Conservation (phyloP, 2,329 filamentous ascomycete species). For the Venturiaceae sp. region DNA sequence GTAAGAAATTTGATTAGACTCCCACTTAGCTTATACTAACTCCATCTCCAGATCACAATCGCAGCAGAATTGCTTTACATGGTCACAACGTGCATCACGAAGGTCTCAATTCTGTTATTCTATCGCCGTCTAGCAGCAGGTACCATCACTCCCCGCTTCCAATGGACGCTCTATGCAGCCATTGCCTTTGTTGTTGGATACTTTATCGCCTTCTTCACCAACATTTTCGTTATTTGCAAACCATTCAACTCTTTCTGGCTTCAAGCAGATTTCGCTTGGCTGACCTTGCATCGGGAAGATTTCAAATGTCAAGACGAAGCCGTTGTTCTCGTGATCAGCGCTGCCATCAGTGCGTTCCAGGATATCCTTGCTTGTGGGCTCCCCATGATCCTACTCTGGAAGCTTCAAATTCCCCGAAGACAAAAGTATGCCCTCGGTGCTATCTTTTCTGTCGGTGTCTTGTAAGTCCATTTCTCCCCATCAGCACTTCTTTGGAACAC, state of each 20-base stretch:
- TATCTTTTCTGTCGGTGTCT: conserved; percentile 1
- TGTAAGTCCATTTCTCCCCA: conserved; percentile 17
- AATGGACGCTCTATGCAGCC: background rate
- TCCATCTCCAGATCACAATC: conserved; percentile 11
- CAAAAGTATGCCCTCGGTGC: conserved; percentile 11
- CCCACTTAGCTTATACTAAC: conserved; percentile 14
- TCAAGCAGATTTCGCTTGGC: conserved; percentile 11
- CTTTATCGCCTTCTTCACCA: conserved; percentile 10
- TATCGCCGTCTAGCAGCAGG: conserved; percentile 12
- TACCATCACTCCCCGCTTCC: conserved; percentile 1
- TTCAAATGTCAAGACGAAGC: conserved; percentile 13
- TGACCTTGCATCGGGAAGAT: conserved; percentile 3
- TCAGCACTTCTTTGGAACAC: conserved; percentile 19
- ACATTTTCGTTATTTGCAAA: conserved; percentile 11
- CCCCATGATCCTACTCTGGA: conserved; percentile 12
- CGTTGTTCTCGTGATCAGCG: conserved; percentile 9
- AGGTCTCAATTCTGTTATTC: conserved; percentile 14
- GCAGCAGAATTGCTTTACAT: conserved; percentile 12
- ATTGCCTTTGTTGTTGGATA: conserved; percentile 10
- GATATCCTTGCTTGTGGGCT: conserved; percentile 13
- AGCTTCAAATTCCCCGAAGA: conserved; percentile 11
- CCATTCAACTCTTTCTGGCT: conserved; percentile 14
- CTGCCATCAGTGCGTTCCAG: conserved; percentile 12
- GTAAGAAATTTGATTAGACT: conserved; percentile 11
- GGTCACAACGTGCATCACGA: conserved; percentile 10